These are phyloP conservation scores for Erythrophleum ivorense DNA, from an alignment of 331 rosid species.

Conservation along the genomic window DNA sequence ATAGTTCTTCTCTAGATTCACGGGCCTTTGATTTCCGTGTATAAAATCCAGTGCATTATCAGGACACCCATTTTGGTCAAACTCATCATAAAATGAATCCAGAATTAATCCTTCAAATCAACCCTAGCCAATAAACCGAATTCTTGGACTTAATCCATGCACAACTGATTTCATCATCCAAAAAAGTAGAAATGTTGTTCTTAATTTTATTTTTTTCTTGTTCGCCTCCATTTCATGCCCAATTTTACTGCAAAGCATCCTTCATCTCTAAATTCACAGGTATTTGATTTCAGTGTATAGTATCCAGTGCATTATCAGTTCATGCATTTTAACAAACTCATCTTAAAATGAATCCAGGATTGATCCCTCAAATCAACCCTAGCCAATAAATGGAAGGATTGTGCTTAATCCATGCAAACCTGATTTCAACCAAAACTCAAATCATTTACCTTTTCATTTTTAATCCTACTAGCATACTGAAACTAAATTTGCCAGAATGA, in stretches of 20 bases:
- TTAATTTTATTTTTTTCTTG: not conserved
- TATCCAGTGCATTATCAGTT: not conserved
- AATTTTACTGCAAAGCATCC: conserved; percentile 9
- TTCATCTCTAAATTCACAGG: conserved; percentile 25
- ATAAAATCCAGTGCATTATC: not conserved
- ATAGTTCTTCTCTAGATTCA: conserved; percentile 18
- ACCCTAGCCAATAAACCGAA: conserved; percentile 19
- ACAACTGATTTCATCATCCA: not conserved
- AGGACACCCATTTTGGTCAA: conserved; percentile 20
- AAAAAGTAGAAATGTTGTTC: not conserved
- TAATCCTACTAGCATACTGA: conserved; percentile 6
- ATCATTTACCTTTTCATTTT: conserved; percentile 8
- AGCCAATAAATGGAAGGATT: conserved; percentile 3
- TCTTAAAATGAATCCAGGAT: not conserved
- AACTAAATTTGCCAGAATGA: not conserved
- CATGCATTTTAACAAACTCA: conserved; percentile 33
- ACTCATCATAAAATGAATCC: conserved; percentile 10
- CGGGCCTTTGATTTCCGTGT: not conserved
- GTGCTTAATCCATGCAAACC: conserved; percentile 32
- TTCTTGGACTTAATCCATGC: not conserved
- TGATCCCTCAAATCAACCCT: not conserved
- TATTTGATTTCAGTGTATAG: not conserved
- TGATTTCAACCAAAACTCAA: conserved; percentile 26
- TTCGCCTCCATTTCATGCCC: not conserved
- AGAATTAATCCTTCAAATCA: conserved; percentile 8